Evolutionary conservation across 371 early-diverging fungal species (phyloP).

Genomic region (Mortierella sp.): DNA sequence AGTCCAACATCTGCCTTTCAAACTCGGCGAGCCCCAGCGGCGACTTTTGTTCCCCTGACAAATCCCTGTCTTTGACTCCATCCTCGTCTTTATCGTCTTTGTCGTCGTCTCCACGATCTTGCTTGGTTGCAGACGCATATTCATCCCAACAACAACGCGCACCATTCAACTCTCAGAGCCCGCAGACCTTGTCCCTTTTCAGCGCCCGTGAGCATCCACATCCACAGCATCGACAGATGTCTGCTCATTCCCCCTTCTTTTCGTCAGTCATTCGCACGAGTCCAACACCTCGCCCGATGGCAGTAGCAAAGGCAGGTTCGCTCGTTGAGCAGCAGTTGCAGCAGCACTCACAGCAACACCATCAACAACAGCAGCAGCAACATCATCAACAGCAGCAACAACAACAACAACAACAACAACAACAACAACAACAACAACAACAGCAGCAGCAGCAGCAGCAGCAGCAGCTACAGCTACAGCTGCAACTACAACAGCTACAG

Average conservation of each 20-base stretch:
- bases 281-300: not conserved
- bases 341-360: not conserved
- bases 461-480: constrained; percentile 11
- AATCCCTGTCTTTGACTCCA: too few species aligned
- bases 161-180: not conserved
- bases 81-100: too few species aligned
- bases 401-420: not conserved
- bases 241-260: constrained; percentile 3
- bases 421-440: not conserved
- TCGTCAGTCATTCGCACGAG: not conserved
- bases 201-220: not conserved
- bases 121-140: too few species aligned
- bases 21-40: too few species aligned
- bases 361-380: not conserved
- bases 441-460: not conserved
- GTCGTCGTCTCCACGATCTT: too few species aligned
- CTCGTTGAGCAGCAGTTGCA: not conserved
- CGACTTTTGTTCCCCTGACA: too few species aligned
- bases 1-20: too few species aligned
- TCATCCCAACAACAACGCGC: not conserved
- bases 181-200: not conserved
- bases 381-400: not conserved
- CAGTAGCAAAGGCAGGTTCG: not conserved
- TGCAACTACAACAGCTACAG: not conserved
- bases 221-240: not conserved